phyloP scores from a whole-genome alignment of 108 stramenopile genomes.

The Aureococcus anophagefferens region DNA sequence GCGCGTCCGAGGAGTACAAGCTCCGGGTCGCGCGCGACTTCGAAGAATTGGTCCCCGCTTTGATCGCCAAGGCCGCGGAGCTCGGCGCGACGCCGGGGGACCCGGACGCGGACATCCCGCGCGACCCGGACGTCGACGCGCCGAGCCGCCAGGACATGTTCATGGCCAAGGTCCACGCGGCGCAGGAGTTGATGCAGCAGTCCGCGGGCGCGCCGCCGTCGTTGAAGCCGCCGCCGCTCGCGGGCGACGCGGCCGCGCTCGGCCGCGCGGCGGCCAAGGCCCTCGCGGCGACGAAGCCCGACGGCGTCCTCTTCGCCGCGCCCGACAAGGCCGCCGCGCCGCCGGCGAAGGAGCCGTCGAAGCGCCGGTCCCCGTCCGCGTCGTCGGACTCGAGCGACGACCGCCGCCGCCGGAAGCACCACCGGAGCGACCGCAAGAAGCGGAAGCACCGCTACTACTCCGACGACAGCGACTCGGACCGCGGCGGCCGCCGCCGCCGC shows the following conservation, averaged over 20 bases:
- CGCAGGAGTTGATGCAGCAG: not conserved
- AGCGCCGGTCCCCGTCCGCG: not conserved
- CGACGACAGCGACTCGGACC: too few relatives aligned
- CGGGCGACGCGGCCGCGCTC: not conserved
- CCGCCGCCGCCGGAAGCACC: too few relatives aligned
- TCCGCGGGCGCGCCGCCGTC: not conserved
- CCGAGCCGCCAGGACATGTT: not conserved
- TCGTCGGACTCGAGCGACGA: not conserved
- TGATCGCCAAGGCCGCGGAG: not conserved
- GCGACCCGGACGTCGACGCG: not conserved
- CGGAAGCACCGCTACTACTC: too few relatives aligned
- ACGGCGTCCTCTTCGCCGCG: not conserved
- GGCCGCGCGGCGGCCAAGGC: not conserved
- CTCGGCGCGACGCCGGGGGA: not conserved
- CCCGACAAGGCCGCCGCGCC: not conserved
- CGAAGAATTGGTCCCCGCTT: not conserved
- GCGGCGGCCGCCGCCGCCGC: too few relatives aligned
- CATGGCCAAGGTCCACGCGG: not conserved
- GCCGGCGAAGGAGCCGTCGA: not conserved
- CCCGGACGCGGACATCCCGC: not conserved
- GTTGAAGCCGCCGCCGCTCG: not conserved
- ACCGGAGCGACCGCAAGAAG: too few relatives aligned
- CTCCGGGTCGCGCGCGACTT: not conserved
- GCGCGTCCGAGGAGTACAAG: not conserved
- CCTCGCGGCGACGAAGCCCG: not conserved